Conservation (phyloP, 805 yeast genomes). For the Candida oleophila region DNA sequence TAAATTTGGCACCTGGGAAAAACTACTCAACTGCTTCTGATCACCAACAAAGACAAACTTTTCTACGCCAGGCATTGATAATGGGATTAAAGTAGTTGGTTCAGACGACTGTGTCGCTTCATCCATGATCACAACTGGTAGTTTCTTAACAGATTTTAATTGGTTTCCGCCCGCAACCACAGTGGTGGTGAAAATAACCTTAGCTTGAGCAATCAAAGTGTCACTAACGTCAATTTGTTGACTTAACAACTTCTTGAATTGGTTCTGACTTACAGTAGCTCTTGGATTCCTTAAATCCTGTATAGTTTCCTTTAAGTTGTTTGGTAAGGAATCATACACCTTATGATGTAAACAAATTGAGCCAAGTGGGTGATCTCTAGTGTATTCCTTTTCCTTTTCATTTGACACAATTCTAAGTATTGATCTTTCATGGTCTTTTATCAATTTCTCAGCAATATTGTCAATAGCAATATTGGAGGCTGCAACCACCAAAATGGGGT, state of each 20-base stretch:
- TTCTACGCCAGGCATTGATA: conserved; percentile 65
- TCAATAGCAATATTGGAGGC: conserved; percentile 77
- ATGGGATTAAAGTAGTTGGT: conserved; percentile 67
- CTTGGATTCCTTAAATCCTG: conserved; percentile 44
- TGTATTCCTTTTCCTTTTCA: conserved; percentile 63
- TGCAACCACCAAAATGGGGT: conserved; percentile 70
- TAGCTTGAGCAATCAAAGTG: conserved; percentile 58
- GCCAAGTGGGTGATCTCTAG: conserved; percentile 53
- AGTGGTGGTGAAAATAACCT: conserved; percentile 70
- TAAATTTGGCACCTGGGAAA: conserved; percentile 64
- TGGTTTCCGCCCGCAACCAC: conserved; percentile 71
- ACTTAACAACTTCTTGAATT: conserved; percentile 49
- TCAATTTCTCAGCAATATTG: conserved; percentile 68
- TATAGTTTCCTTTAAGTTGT: conserved; percentile 40
- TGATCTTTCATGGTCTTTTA: conserved; percentile 48
- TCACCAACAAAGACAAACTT: conserved; percentile 75
- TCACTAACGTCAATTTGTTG: conserved; percentile 45
- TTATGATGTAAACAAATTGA: conserved; percentile 65
- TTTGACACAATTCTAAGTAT: conserved; percentile 58
- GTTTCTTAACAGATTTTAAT: conserved; percentile 50
- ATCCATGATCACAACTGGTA: conserved; percentile 75
- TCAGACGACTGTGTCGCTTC: conserved; percentile 79
- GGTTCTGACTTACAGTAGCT: conserved; percentile 42
- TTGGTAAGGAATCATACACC: conserved; percentile 49
- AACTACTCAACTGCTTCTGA: conserved; percentile 71